Evolutionary conservation across 495 filamentous ascomycete genomes (phyloP).

Genomic region (Penicillium atrosanguineum): DNA sequence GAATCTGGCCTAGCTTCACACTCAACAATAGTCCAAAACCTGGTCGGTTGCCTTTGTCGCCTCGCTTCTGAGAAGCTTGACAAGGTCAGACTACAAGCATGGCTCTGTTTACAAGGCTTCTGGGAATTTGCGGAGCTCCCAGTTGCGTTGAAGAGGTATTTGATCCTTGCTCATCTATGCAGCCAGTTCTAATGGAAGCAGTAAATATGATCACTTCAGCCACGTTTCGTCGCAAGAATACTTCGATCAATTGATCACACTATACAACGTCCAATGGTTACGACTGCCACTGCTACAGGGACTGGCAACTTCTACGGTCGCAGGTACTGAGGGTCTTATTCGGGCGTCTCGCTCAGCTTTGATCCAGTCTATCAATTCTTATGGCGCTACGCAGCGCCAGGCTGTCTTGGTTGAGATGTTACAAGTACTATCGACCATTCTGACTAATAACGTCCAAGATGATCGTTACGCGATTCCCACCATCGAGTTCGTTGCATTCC

Average conservation of each 20-base stretch:
- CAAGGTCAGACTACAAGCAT: conserved; percentile 72
- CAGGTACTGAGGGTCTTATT: conserved; percentile 78
- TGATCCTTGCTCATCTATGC: background rate
- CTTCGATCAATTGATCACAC: conserved; percentile 41
- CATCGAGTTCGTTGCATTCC: conserved; percentile 70
- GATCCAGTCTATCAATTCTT: conserved; percentile 38
- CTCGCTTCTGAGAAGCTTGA: conserved; percentile 86
- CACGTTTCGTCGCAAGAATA: conserved; percentile 43
- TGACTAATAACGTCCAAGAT: conserved; percentile 48
- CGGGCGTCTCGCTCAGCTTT: conserved; percentile 71
- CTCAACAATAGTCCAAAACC: conserved; percentile 22
- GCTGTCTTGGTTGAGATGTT: conserved; percentile 34
- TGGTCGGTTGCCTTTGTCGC: conserved; percentile 55
- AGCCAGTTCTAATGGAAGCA: conserved; percentile 25
- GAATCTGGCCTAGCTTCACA: conserved; percentile 5
- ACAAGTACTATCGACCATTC: conserved; percentile 38
- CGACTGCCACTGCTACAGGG: conserved; percentile 62
- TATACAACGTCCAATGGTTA: conserved; percentile 38
- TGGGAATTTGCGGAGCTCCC: conserved; percentile 40
- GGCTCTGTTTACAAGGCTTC: conserved; percentile 41
- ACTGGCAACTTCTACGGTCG: conserved; percentile 76
- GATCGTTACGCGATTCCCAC: conserved; percentile 73
- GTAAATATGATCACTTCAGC: conserved; percentile 45
- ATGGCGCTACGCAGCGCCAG: conserved; percentile 36
- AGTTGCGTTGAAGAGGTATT: conserved; percentile 31